Percentiles rank a stretch among this genome's conserved stretches.
phyloP scores from a whole-genome alignment of 2,329 filamentous ascomycete genomes.

The Pseudogymnoascus sp. region DNA sequence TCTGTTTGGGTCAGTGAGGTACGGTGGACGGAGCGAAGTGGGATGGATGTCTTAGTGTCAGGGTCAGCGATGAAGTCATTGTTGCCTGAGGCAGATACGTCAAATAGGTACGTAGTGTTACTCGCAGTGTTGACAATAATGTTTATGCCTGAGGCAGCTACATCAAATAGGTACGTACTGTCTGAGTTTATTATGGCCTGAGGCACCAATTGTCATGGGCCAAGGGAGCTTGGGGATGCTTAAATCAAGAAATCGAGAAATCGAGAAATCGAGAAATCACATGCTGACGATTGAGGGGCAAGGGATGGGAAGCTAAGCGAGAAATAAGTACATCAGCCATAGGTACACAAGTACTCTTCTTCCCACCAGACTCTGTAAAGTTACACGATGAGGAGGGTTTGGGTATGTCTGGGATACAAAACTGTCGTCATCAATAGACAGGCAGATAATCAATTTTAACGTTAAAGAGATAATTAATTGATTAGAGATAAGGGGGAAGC shows the following conservation, averaged over 20 bases:
- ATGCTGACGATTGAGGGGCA: neutral
- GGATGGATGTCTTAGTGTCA: neutral
- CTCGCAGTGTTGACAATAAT: too few relatives aligned
- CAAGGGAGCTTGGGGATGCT: neutral
- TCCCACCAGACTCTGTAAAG: neutral
- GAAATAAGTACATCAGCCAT: neutral
- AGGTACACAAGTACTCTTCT: neutral
- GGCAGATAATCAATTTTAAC: neutral
- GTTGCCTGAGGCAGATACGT: neutral
- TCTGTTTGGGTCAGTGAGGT: neutral
- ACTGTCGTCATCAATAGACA: neutral
- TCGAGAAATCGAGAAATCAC: neutral
- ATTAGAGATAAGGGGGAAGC: neutral
- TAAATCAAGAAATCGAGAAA: neutral
- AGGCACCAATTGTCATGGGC: neutral
- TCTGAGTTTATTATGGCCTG: too few relatives aligned
- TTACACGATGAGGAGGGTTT: neutral
- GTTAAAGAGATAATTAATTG: neutral
- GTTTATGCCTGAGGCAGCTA: too few relatives aligned
- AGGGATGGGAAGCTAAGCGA: neutral
- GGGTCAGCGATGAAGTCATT: constrained; percentile 2
- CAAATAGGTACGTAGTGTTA: neutral
- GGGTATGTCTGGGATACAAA: neutral
- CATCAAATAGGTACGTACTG: neutral
- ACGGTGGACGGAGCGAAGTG: neutral